phyloP scores from a whole-genome alignment of 306 rosid genomes.

The Sicyos edulis region DNA sequence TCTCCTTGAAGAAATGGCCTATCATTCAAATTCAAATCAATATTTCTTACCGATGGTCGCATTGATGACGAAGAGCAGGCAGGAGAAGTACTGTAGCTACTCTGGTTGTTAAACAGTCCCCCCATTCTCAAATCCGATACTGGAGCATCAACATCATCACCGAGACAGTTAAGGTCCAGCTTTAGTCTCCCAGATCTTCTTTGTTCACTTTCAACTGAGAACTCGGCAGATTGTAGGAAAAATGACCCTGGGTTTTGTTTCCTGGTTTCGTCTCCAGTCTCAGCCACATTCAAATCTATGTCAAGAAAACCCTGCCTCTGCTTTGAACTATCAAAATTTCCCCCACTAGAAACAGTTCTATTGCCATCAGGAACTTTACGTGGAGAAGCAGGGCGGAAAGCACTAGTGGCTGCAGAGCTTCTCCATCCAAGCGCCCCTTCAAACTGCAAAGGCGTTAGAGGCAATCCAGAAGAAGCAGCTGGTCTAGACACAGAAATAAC shows the following conservation, averaged over 20 bases:
- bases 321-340: conserved; percentile 62
- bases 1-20: conserved; percentile 61
- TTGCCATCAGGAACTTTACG: conserved; percentile 51
- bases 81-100: conserved; percentile 70
- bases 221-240: conserved; percentile 70
- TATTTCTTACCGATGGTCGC: conserved; percentile 77
- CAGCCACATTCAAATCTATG: conserved; percentile 78
- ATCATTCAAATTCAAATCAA: conserved; percentile 70
- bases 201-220: conserved; percentile 58
- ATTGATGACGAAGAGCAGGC: conserved; percentile 74
- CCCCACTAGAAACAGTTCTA: conserved; percentile 50
- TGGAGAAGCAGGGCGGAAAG: conserved; percentile 94
- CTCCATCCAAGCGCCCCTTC: conserved; percentile 87
- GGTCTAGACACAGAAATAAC: conserved; percentile 70
- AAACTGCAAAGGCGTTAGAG: conserved; percentile 61
- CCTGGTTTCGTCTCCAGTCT: conserved; percentile 55
- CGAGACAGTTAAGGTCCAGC: conserved; percentile 65
- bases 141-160: conserved; percentile 62
- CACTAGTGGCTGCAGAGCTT: conserved; percentile 93
- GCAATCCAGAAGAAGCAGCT: conserved; percentile 48
- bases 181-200: conserved; percentile 56
- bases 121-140: conserved; percentile 50
- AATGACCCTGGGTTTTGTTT: conserved; percentile 53
- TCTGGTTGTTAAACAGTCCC: conserved; percentile 40
- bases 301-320: conserved; percentile 64